Conservation (phyloP, 169 alveolate species). For the Theileria parva region DNA sequence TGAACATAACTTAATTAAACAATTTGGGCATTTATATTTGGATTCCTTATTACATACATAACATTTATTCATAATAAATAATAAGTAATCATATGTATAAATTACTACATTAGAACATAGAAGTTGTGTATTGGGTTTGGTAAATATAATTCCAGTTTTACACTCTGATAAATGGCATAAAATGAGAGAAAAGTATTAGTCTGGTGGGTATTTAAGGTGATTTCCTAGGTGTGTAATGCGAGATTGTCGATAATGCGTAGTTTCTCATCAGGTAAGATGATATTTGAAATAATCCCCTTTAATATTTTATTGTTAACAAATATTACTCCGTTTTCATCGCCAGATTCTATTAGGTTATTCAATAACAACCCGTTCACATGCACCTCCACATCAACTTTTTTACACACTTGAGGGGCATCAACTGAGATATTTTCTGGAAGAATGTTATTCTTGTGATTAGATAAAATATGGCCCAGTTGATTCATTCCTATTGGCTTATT, state of each 20-base stretch:
- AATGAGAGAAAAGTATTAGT: background rate
- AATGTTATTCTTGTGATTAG: background rate
- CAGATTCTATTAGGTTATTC: background rate
- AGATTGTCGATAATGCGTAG: background rate
- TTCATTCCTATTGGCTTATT: conserved; percentile 21
- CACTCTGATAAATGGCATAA: background rate
- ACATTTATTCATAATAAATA: conserved; percentile 14
- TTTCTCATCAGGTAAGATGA: background rate
- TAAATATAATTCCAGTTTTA: background rate
- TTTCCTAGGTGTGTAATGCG: background rate
- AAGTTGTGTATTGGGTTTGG: background rate
- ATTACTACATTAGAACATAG: background rate
- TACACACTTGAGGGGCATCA: background rate
- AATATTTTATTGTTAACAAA: background rate
- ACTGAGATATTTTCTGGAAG: background rate
- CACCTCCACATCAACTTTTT: background rate
- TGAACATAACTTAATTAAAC: conserved; percentile 37
- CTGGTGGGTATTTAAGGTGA: background rate
- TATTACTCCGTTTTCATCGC: background rate
- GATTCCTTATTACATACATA: conserved; percentile 30
- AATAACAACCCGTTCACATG: background rate
- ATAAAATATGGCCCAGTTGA: conserved; percentile 19
- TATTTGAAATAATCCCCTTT: background rate
- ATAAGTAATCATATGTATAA: background rate
- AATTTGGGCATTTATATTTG: conserved; percentile 60